Evolutionary conservation across 2,329 filamentous ascomycete species (phyloP).

Genomic region (Pyrenophora teres): DNA sequence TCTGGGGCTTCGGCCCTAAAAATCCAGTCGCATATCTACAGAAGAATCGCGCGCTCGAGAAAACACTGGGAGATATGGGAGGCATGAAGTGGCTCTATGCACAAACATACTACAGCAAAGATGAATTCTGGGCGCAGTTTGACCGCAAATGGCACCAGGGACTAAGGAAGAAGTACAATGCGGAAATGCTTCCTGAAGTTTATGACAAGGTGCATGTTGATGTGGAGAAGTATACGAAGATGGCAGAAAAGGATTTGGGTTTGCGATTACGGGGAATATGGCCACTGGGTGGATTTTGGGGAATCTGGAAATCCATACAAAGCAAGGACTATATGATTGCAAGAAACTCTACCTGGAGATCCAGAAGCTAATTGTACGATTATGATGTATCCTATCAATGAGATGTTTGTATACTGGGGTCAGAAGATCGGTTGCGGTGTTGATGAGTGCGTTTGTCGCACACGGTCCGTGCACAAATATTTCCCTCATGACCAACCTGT

Average conservation of each 20-base stretch:
- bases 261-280: conserved; percentile 35
- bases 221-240: conserved; percentile 36
- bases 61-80: conserved; percentile 61
- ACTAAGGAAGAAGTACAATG: conserved; percentile 63
- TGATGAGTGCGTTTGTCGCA: too few relatives aligned
- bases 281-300: conserved; percentile 48
- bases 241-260: conserved; percentile 31
- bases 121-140: conserved; percentile 71
- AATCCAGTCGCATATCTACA: conserved; percentile 51
- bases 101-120: conserved; percentile 69
- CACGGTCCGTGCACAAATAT: too few relatives aligned
- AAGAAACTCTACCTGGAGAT: conserved; percentile 43
- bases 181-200: conserved; percentile 64
- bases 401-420: too few relatives aligned
- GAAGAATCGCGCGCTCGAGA: conserved; percentile 65
- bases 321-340: conserved; percentile 45
- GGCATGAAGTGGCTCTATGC: conserved; percentile 75
- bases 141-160: conserved; percentile 63
- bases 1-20: conserved; percentile 75
- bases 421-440: too few relatives aligned
- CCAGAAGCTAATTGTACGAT: conserved; percentile 8
- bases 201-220: conserved; percentile 68
- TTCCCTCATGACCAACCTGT: too few relatives aligned
- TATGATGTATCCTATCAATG: too few relatives aligned
- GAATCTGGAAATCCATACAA: conserved; percentile 46